Evolutionary conservation across 139 green algal species (phyloP).

Genomic region (Coelastrella sp.): DNA sequence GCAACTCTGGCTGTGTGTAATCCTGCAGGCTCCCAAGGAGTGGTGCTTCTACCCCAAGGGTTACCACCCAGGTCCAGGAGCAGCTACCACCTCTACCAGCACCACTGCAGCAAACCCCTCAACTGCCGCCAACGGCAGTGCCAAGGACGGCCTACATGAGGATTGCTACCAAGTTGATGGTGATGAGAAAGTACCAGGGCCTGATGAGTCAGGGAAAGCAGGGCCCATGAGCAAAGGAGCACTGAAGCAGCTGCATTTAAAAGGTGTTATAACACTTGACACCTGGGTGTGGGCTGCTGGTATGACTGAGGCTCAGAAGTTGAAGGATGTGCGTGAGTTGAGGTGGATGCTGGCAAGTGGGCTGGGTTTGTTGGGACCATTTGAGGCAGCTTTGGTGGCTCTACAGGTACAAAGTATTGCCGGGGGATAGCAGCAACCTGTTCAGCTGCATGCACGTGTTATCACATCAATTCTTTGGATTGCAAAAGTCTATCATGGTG

Average conservation of each 20-base stretch:
- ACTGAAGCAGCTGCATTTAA: constrained; percentile 66
- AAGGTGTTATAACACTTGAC: constrained; percentile 58
- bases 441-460: not conserved
- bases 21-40: constrained; percentile 71
- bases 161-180: constrained; percentile 6
- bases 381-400: constrained; percentile 49
- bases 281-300: constrained; percentile 74
- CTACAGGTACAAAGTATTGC: constrained; percentile 29
- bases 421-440: not conserved
- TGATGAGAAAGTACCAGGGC: not conserved
- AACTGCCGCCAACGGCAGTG: not conserved
- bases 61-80: constrained; percentile 26
- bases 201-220: constrained; percentile 53
- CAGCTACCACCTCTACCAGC: not conserved
- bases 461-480: no score
- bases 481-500: no score
- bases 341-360: constrained; percentile 78
- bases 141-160: not conserved
- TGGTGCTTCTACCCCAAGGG: constrained; percentile 82
- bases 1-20: not conserved
- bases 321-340: constrained; percentile 83
- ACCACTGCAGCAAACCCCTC: not conserved
- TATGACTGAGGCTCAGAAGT: constrained; percentile 66
- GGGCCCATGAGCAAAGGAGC: constrained; percentile 85
- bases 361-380: constrained; percentile 40